phyloP scores from a whole-genome alignment of 2,329 filamentous ascomycete genomes.

The Fulvia fulva region DNA sequence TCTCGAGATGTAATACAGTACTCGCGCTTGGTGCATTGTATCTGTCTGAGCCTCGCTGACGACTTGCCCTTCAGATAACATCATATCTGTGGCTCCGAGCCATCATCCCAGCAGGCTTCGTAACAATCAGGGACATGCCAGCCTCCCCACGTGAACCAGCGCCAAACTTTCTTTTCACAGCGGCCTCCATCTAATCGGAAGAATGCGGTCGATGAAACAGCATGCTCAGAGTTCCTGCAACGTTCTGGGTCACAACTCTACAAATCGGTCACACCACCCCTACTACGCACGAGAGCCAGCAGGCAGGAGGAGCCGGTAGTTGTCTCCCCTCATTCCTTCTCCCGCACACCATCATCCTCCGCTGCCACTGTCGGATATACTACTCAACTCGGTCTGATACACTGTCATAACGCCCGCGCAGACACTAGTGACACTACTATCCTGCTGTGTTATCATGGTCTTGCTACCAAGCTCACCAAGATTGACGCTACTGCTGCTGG shows the following conservation, averaged over 20 bases:
- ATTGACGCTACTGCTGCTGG: background rate
- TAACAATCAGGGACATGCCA: background rate
- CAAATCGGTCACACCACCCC: background rate
- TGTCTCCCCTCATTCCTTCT: background rate
- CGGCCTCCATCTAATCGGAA: background rate
- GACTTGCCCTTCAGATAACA: background rate
- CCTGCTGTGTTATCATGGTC: background rate
- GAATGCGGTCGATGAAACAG: background rate
- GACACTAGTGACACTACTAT: background rate
- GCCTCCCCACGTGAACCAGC: background rate
- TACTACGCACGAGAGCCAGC: background rate
- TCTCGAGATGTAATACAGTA: too few species aligned
- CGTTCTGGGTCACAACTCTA: background rate
- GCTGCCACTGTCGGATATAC: background rate
- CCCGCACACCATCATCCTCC: background rate
- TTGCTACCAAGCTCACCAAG: background rate
- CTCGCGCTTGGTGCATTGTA: background rate
- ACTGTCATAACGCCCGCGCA: background rate
- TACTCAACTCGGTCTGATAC: background rate
- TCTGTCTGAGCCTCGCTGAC: background rate
- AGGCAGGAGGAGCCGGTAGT: background rate
- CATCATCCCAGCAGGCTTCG: background rate
- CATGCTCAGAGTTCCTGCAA: background rate
- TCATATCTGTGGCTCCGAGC: background rate
- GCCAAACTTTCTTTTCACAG: background rate